Conservation (phyloP, 495 filamentous ascomycete genomes). For the Neurospora sp. region DNA sequence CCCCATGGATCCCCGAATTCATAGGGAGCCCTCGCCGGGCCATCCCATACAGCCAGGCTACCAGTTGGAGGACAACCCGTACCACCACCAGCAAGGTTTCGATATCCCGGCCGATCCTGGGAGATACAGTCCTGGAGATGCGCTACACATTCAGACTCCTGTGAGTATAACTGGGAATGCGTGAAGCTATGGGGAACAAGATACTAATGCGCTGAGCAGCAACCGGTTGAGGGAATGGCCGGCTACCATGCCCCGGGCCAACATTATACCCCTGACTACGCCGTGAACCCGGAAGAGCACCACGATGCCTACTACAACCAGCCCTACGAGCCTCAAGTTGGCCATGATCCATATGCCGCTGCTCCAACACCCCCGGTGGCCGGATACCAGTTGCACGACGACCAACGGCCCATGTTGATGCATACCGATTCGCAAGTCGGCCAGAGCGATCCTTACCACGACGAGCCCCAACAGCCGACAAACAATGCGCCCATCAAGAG, state of each 20-base stretch:
- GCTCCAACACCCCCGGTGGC: constrained; percentile 31
- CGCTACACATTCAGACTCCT: constrained; percentile 61
- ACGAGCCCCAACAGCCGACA: constrained; percentile 39
- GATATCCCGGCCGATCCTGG: constrained; percentile 57
- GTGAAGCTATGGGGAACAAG: not conserved
- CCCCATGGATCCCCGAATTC: constrained; percentile 44
- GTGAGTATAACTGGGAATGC: constrained; percentile 30
- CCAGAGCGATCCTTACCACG: constrained; percentile 36
- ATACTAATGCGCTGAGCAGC: constrained; percentile 32
- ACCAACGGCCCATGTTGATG: constrained; percentile 40
- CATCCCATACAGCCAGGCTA: constrained; percentile 51
- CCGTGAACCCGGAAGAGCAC: constrained; percentile 69
- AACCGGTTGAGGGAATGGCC: constrained; percentile 69
- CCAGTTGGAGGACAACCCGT: constrained; percentile 61
- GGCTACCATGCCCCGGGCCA: constrained; percentile 62
- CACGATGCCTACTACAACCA: constrained; percentile 80
- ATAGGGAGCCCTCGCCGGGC: constrained; percentile 46
- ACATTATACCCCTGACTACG: constrained; percentile 50
- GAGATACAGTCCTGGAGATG: constrained; percentile 46
- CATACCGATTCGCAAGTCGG: constrained; percentile 35
- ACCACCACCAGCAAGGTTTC: constrained; percentile 42
- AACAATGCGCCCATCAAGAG: constrained; percentile 54
- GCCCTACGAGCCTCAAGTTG: constrained; percentile 58
- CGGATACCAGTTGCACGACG: constrained; percentile 42
- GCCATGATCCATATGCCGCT: not conserved